Conservation (phyloP, 192 early-diverging fungal genomes). For the Spinellus fusiger region DNA sequence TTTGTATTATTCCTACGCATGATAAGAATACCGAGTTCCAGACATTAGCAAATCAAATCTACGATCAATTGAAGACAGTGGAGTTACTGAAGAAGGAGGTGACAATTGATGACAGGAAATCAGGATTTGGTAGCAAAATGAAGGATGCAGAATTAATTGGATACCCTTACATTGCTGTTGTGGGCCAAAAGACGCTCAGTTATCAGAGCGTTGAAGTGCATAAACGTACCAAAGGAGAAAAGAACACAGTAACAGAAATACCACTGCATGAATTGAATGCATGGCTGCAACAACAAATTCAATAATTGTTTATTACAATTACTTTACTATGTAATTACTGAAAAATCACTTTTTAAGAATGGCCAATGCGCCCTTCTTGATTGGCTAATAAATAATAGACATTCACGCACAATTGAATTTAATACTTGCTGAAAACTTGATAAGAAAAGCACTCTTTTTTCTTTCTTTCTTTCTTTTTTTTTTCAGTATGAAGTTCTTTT, state of each 20-base stretch:
- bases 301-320: too few species aligned
- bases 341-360: too few species aligned
- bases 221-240: constrained; percentile 23
- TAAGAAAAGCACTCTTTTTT: too few species aligned
- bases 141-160: constrained; percentile 80
- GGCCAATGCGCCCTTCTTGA: too few species aligned
- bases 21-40: constrained; percentile 28
- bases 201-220: constrained; percentile 42
- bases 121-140: constrained; percentile 72
- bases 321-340: too few species aligned
- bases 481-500: too few species aligned
- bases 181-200: constrained; percentile 58
- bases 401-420: too few species aligned
- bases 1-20: constrained; percentile 57
- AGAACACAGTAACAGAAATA: constrained; percentile 9
- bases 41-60: constrained; percentile 28
- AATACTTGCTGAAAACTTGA: too few species aligned
- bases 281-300: not conserved
- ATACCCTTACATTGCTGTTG: constrained; percentile 68
- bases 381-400: too few species aligned
- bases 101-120: constrained; percentile 65
- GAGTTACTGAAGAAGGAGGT: constrained; percentile 40
- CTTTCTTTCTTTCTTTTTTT: too few species aligned
- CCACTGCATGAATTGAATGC: constrained; percentile 1
- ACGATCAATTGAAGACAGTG: constrained; percentile 35